These are phyloP conservation scores for Aeschynomene evenia DNA, from an alignment of 306 rosid genomes.

Conservation along the genomic window DNA sequence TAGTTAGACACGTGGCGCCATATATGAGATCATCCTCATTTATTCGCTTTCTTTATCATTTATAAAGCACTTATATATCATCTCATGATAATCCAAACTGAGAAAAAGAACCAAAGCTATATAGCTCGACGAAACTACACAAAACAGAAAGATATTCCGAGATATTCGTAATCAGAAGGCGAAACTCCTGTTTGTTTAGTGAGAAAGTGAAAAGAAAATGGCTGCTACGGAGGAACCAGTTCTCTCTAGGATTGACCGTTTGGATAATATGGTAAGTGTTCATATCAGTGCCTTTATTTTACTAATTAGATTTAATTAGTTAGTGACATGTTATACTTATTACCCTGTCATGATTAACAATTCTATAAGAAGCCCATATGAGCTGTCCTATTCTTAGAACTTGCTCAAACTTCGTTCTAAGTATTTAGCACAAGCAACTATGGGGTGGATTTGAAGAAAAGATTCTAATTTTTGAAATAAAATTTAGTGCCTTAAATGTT, in stretches of 20 bases:
- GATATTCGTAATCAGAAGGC: not conserved
- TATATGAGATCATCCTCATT: not conserved
- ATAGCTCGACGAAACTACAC: not conserved
- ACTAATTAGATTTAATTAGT: slow-evolving; percentile 3
- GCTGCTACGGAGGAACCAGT: slow-evolving; percentile 51
- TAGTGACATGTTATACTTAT: no score
- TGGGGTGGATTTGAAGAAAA: no score
- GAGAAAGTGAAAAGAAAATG: slow-evolving; percentile 44
- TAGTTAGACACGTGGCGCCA: slow-evolving; percentile 28
- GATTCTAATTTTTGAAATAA: no score
- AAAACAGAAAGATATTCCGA: not conserved
- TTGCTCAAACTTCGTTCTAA: not conserved
- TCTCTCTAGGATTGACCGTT: slow-evolving; percentile 63
- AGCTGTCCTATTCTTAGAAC: not conserved
- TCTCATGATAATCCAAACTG: not conserved
- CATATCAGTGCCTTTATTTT: not conserved
- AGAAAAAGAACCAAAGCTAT: not conserved
- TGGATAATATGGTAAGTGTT: slow-evolving; percentile 60
- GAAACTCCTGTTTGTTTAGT: slow-evolving; percentile 24
- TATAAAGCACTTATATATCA: not conserved
- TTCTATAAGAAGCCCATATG: not conserved
- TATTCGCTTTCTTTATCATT: not conserved
- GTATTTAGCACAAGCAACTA: no score
- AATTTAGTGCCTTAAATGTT: not conserved
- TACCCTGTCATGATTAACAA: not conserved